Evolutionary conservation across 2,329 filamentous ascomycete species (phyloP).

Genomic region (Hymenoscyphus fructigenus): DNA sequence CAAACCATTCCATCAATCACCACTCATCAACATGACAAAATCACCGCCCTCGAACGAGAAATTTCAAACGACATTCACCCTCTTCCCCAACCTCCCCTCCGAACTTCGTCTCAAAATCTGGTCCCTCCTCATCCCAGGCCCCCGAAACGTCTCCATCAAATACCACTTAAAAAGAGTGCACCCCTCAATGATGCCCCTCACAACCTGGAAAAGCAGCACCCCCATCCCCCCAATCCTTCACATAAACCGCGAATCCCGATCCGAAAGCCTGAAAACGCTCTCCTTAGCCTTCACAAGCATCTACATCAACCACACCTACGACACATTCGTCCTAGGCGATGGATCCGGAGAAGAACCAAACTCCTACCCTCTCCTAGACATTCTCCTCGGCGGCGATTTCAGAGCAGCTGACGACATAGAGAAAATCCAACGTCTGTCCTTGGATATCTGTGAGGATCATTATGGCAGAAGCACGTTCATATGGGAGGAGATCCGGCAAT

Average conservation of each 20-base stretch:
- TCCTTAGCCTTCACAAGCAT: constrained; percentile 19
- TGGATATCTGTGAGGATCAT: constrained; percentile 20
- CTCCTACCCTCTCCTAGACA: constrained; percentile 18
- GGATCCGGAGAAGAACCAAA: background rate
- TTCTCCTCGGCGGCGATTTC: constrained; percentile 23
- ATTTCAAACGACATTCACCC: constrained; percentile 18
- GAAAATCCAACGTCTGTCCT: constrained; percentile 21
- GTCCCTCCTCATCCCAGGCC: constrained; percentile 15
- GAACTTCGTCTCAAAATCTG: constrained; percentile 32
- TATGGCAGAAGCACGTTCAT: constrained; percentile 23
- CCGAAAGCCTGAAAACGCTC: constrained; percentile 22
- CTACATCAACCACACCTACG: constrained; percentile 26
- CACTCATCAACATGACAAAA: background rate
- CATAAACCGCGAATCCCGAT: constrained; percentile 25
- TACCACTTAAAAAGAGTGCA: background rate
- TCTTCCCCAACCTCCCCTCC: constrained; percentile 24
- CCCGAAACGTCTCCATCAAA: constrained; percentile 19
- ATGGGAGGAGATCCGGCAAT: constrained; percentile 24
- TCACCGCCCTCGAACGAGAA: background rate
- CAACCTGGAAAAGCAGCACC: constrained; percentile 15
- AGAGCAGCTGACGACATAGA: constrained; percentile 20
- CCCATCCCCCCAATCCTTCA: constrained; percentile 22
- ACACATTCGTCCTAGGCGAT: constrained; percentile 21
- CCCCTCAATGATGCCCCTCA: background rate
- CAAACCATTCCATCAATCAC: background rate